Evolutionary conservation across 257 asterid genomes (phyloP).

Genomic region (Solanum rostratum): DNA sequence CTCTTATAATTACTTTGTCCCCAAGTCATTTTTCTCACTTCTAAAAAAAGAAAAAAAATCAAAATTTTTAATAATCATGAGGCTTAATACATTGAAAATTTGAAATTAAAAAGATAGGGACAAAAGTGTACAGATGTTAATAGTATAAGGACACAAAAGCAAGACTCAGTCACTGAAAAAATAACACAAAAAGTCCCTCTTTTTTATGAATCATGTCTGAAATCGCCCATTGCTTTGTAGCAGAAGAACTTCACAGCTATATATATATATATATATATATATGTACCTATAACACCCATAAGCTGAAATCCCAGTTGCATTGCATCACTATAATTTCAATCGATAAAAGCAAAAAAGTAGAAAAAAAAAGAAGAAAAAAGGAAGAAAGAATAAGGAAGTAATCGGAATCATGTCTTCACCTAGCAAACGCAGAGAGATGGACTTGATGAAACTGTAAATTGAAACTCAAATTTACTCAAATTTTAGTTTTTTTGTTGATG

Average conservation of each 20-base stretch:
- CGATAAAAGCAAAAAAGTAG: neutral
- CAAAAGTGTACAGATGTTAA: neutral
- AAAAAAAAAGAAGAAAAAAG: neutral
- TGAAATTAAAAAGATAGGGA: neutral
- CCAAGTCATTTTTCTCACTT: neutral
- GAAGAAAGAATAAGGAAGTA: neutral
- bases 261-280: neutral
- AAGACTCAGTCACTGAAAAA: neutral
- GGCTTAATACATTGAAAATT: neutral
- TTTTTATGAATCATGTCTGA: slow-evolving; percentile 18
- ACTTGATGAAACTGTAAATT: slow-evolving; percentile 81
- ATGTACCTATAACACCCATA: neutral
- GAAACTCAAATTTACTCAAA: neutral
- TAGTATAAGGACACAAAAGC: neutral
- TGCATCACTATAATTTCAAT: neutral
- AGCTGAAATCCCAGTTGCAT: neutral
- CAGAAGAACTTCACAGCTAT: neutral
- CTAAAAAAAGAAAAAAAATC: neutral
- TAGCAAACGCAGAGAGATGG: slow-evolving; percentile 91
- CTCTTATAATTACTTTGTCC: neutral
- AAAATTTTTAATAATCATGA: neutral
- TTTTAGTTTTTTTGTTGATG: neutral
- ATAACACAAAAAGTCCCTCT: neutral
- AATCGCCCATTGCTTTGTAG: slow-evolving; percentile 3
- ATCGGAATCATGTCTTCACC: slow-evolving; percentile 66